Evolutionary conservation across 2,329 filamentous ascomycete species (phyloP).

Genomic region (Fonsecaea pugnacius): DNA sequence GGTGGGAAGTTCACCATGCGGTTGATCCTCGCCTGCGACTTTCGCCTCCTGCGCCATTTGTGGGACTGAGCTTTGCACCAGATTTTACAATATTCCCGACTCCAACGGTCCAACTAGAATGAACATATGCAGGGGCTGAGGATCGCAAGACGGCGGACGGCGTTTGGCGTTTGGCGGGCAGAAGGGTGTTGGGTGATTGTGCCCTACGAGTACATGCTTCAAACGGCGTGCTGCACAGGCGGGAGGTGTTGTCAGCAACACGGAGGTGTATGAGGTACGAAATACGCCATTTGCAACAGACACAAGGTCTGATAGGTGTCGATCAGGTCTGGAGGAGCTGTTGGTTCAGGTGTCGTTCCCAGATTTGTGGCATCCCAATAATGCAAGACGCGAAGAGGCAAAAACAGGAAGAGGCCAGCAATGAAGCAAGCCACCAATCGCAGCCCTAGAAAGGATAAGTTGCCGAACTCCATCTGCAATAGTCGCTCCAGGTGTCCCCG

Average conservation of each 20-base stretch:
- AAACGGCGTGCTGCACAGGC: not conserved
- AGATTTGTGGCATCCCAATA: conserved; percentile 15
- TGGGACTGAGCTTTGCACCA: not conserved
- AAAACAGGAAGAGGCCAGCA: conserved; percentile 1
- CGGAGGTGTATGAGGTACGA: too few relatives aligned
- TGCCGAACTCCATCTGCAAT: not conserved
- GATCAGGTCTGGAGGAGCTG: conserved; percentile 8
- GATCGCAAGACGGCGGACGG: not conserved
- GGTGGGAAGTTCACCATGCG: conserved; percentile 6
- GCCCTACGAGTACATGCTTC: not conserved
- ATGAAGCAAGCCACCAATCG: conserved; percentile 2
- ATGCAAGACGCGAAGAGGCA: not conserved
- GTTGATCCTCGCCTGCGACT: conserved; percentile 8
- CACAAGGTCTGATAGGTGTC: not conserved
- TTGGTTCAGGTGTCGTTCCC: conserved; percentile 5
- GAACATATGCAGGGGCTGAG: not conserved
- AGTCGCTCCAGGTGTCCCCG: not conserved
- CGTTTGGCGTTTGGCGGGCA: not conserved
- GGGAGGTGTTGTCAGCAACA: too few relatives aligned
- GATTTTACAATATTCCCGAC: not conserved
- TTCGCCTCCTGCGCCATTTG: not conserved
- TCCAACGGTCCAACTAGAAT: not conserved
- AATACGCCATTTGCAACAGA: not conserved
- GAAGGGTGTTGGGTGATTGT: not conserved
- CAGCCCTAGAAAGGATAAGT: not conserved